Evolutionary conservation across 192 early-diverging fungal species (phyloP), one percentile per base, ranked within the genome.

Genomic region (Gryganskiella cystojenkinii): DNA sequence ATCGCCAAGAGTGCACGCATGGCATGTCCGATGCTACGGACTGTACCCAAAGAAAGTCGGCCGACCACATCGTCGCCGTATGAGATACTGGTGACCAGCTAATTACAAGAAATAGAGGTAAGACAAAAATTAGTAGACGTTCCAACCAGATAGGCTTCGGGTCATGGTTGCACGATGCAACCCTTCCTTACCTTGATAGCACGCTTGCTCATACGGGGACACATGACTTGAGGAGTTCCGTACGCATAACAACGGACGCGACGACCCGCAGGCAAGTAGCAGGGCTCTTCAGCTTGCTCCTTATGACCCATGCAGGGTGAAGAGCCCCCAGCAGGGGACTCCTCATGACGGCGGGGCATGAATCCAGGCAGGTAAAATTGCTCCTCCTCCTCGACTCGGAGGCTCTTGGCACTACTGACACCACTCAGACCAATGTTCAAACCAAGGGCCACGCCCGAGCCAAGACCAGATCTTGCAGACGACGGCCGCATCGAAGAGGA

Each of bases 201-300:
- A 3, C 80, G 82, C 53, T 79, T 78, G 52, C 80, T 82, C 50
- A 86, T 61, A 14, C 68, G 67, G 14, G 78, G 68, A 42, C 76
- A 79, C 82, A 83, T 83, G 10, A 82, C 78, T 22, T 80, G 82
- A 17, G 84, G 84, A 9, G 79, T 45, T 0, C 80, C 84, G 50
- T 83, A 84, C 0, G 79, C 81, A 75, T 81, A 84, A 27, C 76
- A 75, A 13, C 82, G 70, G 27, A 86, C 79, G 27, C 78, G 70
- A 1, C 83, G 64, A 50, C 81, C 81, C 14, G 80, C 67, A 42
- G 85, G 85, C 25, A 86, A 55, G 56, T 69, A 78, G 37, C 37
- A 9, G 7, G 37, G 37, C 37, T 40, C 37, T 13, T 40, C 37
- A n/a, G n/a, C n/a, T n/a, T n/a, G n/a, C n/a, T n/a, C n/a, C 13